Conservation (phyloP, 176 grass and related monocot genomes). For the Metroxylon sagu region DNA sequence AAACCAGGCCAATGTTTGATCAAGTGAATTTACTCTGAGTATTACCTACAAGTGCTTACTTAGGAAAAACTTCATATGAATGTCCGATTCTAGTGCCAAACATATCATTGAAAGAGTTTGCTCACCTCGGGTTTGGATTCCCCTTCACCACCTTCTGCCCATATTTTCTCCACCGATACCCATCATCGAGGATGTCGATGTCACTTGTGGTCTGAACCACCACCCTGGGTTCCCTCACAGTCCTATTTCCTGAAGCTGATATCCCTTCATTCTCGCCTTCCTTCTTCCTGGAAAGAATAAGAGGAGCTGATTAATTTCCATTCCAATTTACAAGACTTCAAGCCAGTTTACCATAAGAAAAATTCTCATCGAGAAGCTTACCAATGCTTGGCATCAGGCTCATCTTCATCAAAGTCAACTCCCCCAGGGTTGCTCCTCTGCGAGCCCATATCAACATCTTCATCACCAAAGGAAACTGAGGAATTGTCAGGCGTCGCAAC, state of each 20-base stretch:
- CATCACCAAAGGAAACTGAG: constrained; percentile 7
- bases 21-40: no score
- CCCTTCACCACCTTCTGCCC: constrained; percentile 19
- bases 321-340: no score
- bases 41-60: no score
- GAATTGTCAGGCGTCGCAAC: constrained; percentile 3
- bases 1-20: no score
- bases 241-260: neutral
- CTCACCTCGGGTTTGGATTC: constrained; percentile 15
- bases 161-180: constrained; percentile 16
- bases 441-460: neutral
- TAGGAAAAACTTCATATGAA: no score
- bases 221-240: constrained; percentile 10
- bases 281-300: constrained; percentile 1
- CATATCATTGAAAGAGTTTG: neutral
- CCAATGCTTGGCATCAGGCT: constrained; percentile 14
- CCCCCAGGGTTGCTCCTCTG: constrained; percentile 1
- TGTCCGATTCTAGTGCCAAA: no score
- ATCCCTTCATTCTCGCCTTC: constrained; percentile 8
- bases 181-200: constrained; percentile 10
- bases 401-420: neutral
- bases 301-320: no score
- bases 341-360: no score
- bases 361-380: neutral
- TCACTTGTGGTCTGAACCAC: constrained; percentile 15